Evolutionary conservation across 2,329 filamentous ascomycete species (phyloP), one percentile per base, ranked within the genome.

Genomic region (Penicillium corylophilum): DNA sequence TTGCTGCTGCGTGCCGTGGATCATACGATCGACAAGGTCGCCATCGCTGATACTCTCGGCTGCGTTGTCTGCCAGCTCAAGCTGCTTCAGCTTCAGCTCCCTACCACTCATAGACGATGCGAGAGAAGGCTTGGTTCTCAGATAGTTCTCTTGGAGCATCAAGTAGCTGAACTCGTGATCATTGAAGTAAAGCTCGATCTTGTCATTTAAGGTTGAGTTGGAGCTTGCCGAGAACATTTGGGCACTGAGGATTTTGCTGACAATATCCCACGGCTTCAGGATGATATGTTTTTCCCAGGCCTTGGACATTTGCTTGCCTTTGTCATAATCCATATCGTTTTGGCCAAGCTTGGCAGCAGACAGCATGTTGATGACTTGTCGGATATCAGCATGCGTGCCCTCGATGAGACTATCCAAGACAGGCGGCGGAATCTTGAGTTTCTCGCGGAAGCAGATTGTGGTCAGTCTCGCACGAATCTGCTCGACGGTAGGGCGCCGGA

Each of bases 301-400:
- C 74, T 96, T 96, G 5, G 90, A 90, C 93, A 99, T 96, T 48
- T 88, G 80, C 72, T 96, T 96, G 66, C 89, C 86, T 67, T 95
- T 81, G 64, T 95, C 88, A 63, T 84, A 97, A 65, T 87, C 83
- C 82, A 97, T 88, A 13, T 82, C 82, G 18, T 80, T 79, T 65
- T 90, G 86, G 62, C 96, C 93, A 5, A 99, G 80, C 71, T 96
- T 97, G 44, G 91, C 88, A 0, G 94, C 95, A 0, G 91, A 90
- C 49, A 99, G 81, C 94, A 99, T 99, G 75, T 99, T 99, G 74
- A 99, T 94, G 55, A 97, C 92, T 72, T 97, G 94, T 35, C 94
- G 86, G 57, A 99, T 99, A 69, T 99, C 94, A 50, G 94, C 90
- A 72, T 93, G 89, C 57, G 89, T 95, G 18, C 94, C 94, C 73